Base-by-base conservation (phyloP, 1,139 yeast genomes). In the Torulaspora globosa region DNA sequence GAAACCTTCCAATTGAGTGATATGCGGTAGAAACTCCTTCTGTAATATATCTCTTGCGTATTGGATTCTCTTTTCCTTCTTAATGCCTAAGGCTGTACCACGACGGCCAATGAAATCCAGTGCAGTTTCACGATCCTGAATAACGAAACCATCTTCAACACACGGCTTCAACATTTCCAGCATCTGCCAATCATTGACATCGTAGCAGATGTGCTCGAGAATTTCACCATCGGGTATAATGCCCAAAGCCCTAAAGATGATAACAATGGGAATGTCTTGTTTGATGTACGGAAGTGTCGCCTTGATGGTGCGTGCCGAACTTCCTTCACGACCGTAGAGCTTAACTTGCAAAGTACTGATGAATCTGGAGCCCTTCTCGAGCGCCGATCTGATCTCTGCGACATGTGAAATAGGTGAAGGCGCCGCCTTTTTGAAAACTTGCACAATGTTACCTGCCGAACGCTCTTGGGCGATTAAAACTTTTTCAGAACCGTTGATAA, bases 141-240 rank as follows among this genome's bases (percentile, higher is more conserved):
- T 90, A 42, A 92, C 95, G 68, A 92, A 94, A 48, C 97, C 98
- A 73, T 94, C 98, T 69, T 94, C 99, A 53, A 94, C 95, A 78
- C 98, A 92, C 3, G 99, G 98, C 67, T 92, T 94, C 64, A 94
- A 77, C 95, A 92, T 88, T 71, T 94, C 99, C 70, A 92, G 78
- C 98, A 94, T 94, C 71, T 92, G 98, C 96, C 97, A 90, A 72
- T 92, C 99, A 58, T 84, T 86, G 48, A 90, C 90, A 69, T 92
- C 99, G 67, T 90, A 94, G 72, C 98, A 94, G 49, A 92, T 92
- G 68, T 92, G 98, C 69, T 92, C 97, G 59, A 94, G 74, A 62
- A 92, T 94, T 72, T 94, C 99, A 67, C 98, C 97, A 73, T 92
- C 99, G 21, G 97, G 97, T 19, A 94, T 97, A 46, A 92, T 94